Base-by-base conservation (phyloP, 2,329 filamentous ascomycete species). In the Ascochyta koolunga region DNA sequence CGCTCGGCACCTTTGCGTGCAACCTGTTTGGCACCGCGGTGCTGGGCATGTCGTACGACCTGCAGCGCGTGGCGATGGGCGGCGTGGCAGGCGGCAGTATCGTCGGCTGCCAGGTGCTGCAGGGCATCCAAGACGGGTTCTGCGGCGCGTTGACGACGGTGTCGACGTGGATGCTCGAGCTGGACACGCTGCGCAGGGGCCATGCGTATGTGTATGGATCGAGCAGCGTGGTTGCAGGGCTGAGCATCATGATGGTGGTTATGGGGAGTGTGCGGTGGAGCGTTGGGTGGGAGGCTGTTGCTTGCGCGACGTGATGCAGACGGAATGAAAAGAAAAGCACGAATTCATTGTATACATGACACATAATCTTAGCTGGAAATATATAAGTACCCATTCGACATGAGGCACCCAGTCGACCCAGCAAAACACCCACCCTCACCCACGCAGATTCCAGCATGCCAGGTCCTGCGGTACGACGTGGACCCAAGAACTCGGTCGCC, bases 1-100 rank as follows among this genome's bases (percentile, higher is more conserved):
- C 93, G 0, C 73, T 97, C 0, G 93, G 93, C 2, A 98, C 93
- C 0, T 96, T 97, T 65, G 76, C 79, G 0, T 91, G 89, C 24
- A 98, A 98, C 67, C 79, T 96, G 4, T 71, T 88, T 13, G 93
- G 93, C 4, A 92, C 90, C 0, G 82, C 82, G 0, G 74, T 96
- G 15, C 73, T 96, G 43, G 92, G 85, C 13, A 87, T 91, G 82
- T 83, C 86, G 25, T 96, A 85, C 78, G 89, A 96, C 67, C 77
- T 96, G 44, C 89, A 91, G 60, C 91, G 91, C 66, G 79, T 84
- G 0, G 54, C 62, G n/a, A 72, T 78, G 1, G 64, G 72, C 6
- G 72, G 69, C 0, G 27, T 72, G 1, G 64, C 69, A 2, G 78
- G 78, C 8, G 78, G 77, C 0, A 73, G 77, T 0, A 31, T 70